phyloP scores from a whole-genome alignment of 1,284 basidiomycete species.

The Cystobasidium pallidum region DNA sequence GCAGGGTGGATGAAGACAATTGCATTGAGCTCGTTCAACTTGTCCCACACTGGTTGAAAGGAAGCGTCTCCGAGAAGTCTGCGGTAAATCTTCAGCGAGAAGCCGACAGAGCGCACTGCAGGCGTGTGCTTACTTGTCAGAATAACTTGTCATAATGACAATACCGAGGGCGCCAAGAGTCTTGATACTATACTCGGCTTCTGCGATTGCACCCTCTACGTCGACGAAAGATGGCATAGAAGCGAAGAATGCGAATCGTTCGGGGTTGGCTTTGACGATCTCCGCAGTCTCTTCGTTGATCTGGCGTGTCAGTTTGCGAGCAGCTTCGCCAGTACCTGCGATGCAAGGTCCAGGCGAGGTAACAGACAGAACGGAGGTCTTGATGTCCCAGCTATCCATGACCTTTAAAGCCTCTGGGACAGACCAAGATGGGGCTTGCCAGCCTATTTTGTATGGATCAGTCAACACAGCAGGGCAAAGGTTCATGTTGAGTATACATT shows the following conservation, averaged over 20 bases:
- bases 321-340: not conserved
- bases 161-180: not conserved
- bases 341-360: slow-evolving; percentile 10
- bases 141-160: slow-evolving; percentile 9
- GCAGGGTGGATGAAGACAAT: slow-evolving; percentile 11
- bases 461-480: too few relatives aligned
- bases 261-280: not conserved
- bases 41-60: slow-evolving; percentile 1
- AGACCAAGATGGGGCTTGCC: not conserved
- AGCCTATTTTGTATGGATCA: not conserved
- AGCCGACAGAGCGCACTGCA: too few relatives aligned
- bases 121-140: slow-evolving; percentile 1
- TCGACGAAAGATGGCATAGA: slow-evolving; percentile 2
- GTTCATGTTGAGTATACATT: too few relatives aligned
- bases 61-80: slow-evolving; percentile 13
- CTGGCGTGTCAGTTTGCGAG: not conserved
- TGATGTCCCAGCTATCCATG: not conserved
- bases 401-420: not conserved
- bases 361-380: not conserved
- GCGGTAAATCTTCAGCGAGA: too few relatives aligned
- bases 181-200: slow-evolving; percentile 11
- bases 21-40: not conserved
- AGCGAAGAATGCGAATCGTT: slow-evolving; percentile 3
- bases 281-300: slow-evolving; percentile 11
- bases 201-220: slow-evolving; percentile 6